Percentiles rank a stretch among this genome's conserved stretches.
Evolutionary conservation across 2,329 filamentous ascomycete genomes (phyloP).

Genomic region (Talaromyces sp.): DNA sequence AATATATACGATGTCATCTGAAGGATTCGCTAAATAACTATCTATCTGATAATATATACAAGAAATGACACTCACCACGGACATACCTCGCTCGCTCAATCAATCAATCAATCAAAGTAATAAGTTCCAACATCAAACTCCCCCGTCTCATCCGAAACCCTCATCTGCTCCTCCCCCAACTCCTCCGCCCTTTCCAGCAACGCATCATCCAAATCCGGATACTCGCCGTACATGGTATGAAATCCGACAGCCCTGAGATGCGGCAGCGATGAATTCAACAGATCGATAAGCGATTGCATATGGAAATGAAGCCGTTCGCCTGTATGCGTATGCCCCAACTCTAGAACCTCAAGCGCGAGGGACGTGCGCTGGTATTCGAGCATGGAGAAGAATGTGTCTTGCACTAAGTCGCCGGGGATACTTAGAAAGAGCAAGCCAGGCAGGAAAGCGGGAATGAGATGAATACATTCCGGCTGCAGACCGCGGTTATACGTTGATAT

Average conservation of each 20-base stretch:
- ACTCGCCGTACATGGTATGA: conserved; percentile 29
- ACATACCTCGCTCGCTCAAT: background rate
- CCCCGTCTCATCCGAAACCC: conserved; percentile 16
- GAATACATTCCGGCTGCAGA: conserved; percentile 30
- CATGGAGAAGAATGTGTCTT: conserved; percentile 31
- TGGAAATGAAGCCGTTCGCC: conserved; percentile 26
- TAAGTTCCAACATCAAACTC: conserved; percentile 20
- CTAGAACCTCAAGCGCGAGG: conserved; percentile 30
- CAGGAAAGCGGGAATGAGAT: conserved; percentile 28
- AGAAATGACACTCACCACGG: background rate
- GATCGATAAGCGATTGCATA: conserved; percentile 25
- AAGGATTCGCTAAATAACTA: background rate
- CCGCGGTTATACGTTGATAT: conserved; percentile 28
- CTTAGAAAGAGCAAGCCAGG: conserved; percentile 32
- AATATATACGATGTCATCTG: background rate
- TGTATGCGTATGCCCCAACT: conserved; percentile 27
- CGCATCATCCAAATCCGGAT: conserved; percentile 31
- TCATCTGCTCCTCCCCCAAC: background rate
- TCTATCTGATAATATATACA: background rate
- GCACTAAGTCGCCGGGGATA: conserved; percentile 33
- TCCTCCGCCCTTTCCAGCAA: conserved; percentile 25
- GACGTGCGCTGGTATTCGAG: conserved; percentile 20
- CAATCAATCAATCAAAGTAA: conserved; percentile 19
- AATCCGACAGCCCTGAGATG: conserved; percentile 32
- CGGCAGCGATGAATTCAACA: conserved; percentile 26